phyloP scores from a whole-genome alignment of 2,329 filamentous ascomycete species.

The Bipolaris cookei region DNA sequence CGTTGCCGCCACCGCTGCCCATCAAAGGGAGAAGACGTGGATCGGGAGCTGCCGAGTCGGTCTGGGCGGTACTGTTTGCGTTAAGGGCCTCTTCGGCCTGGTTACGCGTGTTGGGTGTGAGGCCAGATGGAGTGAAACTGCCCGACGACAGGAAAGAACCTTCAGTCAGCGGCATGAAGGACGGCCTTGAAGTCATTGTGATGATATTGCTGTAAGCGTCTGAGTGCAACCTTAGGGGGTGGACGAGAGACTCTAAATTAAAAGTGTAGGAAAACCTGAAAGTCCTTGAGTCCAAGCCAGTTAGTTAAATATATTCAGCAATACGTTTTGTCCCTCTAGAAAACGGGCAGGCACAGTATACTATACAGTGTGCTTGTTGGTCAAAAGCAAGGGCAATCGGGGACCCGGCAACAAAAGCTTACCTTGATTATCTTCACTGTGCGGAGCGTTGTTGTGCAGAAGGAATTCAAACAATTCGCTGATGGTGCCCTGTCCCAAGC shows the following conservation, averaged over 20 bases:
- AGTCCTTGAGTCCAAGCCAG: not conserved
- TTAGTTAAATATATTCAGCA: not conserved
- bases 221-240: constrained; percentile 1
- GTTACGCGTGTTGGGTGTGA: constrained; percentile 46
- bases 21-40: constrained; percentile 18
- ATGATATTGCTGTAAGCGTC: not conserved
- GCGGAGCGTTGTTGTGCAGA: not conserved
- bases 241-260: not conserved
- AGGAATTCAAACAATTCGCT: constrained; percentile 6
- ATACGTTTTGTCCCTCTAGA: not conserved
- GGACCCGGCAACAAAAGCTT: not conserved
- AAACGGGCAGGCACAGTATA: not conserved
- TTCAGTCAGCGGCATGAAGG: constrained; percentile 29
- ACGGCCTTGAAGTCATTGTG: constrained; percentile 29
- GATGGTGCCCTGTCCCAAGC: not conserved
- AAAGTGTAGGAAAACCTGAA: not conserved
- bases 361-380: not conserved
- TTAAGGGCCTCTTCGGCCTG: constrained; percentile 46
- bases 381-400: not conserved
- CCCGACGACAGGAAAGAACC: constrained; percentile 25
- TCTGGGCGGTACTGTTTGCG: constrained; percentile 40
- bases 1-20: constrained; percentile 11
- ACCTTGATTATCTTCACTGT: not conserved
- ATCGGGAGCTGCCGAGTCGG: constrained; percentile 46
- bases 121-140: constrained; percentile 40